Evolutionary conservation across 2,329 filamentous ascomycete species (phyloP), one percentile per base, ranked within the genome.

Genomic region (Neurospora crassa): DNA sequence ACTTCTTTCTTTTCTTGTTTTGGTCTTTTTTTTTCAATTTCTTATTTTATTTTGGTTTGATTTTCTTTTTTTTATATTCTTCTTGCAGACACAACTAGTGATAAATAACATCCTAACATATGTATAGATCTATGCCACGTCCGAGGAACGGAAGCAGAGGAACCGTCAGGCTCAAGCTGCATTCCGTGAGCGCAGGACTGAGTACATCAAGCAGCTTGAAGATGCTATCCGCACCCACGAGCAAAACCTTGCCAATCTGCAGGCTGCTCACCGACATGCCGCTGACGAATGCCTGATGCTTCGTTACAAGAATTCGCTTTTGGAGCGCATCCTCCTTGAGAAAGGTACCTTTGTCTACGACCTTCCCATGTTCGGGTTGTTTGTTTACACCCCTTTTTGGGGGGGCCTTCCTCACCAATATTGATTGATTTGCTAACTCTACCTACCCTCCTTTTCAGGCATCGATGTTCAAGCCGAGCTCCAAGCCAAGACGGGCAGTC

Each of bases 151-250:
- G 78, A 98, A 99, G 84, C 96, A 98, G 83, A 90, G 96, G 75
- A 99, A 99, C 80, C 87, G 96, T 77, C 96, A 98, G 84, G 96
- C 96, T 68, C 96, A 99, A 83, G 96, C 96, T 70, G 96, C 96
- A 71, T 99, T 99, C 79, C 91, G 96, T 76, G 96, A 99, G 83
- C 91, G 96, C 75, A 91, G 96, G 72, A 98, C 95, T 70, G 96
- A 99, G 84, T 99, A 99, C 82, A 99, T 99, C 84, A 98, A 98
- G 84, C 96, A 99, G 82, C 88, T 99, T 37, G 96, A 99, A 83
- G 93, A 95, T 77, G 97, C 94, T 71, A 98, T 99, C 82, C 95
- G 96, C 79, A 92, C 96, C 76, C 95, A 98, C 85, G 96, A 99
- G 83, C 93, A 96, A 78, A 95, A 93, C 77, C 86, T 98, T 71